Evolutionary conservation across 78 protist genomes (phyloP).

Genomic region (Ministeria vibrans): DNA sequence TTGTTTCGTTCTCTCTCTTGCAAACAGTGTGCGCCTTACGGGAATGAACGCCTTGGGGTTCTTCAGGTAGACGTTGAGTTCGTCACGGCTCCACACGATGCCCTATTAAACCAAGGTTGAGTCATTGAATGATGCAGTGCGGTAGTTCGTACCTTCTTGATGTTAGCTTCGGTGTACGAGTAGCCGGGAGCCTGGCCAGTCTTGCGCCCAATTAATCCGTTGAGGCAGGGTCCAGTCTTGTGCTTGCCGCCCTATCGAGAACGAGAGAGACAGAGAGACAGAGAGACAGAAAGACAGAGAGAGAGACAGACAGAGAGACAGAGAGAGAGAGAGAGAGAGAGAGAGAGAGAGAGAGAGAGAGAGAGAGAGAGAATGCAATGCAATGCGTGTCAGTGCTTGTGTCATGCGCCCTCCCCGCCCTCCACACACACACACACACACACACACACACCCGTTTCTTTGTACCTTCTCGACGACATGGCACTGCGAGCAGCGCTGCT

Average conservation of each 20-base stretch:
- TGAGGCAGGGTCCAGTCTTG: constrained; percentile 72
- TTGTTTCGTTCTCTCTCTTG: no score
- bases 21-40: no score
- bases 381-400: not conserved
- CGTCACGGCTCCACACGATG: constrained; percentile 60
- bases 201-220: constrained; percentile 63
- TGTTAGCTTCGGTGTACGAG: constrained; percentile 76
- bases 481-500: constrained; percentile 70
- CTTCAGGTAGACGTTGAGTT: constrained; percentile 58
- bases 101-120: not conserved
- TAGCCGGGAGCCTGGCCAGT: constrained; percentile 58
- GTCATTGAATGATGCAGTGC: not conserved
- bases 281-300: not conserved
- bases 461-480: constrained; percentile 58
- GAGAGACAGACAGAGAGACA: not conserved
- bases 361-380: not conserved
- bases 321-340: not conserved
- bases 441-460: not conserved
- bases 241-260: constrained; percentile 42
- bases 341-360: not conserved
- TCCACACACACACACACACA: no score
- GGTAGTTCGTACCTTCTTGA: constrained; percentile 35
- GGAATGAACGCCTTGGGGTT: constrained; percentile 82
- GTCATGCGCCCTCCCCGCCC: no score
- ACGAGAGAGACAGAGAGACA: not conserved